These are phyloP conservation scores for Globisporangium nodosum DNA, from an alignment of 352 stramenopile genomes.

Conservation along the genomic window DNA sequence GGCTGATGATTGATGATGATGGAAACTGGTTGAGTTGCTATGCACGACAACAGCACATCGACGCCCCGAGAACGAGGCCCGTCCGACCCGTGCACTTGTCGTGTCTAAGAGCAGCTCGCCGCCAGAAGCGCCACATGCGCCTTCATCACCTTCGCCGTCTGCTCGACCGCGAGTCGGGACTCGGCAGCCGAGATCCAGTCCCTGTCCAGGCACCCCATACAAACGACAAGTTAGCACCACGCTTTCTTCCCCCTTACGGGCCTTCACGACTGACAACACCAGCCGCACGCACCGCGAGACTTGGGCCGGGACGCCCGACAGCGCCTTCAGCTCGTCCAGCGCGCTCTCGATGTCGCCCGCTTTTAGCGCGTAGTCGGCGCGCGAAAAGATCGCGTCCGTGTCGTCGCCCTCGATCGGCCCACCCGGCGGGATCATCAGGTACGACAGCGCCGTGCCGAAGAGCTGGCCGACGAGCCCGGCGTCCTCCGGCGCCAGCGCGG, in stretches of 20 bases:
- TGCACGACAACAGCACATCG: too few relatives aligned
- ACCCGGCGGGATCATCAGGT: slow-evolving; percentile 72
- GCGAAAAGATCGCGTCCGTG: slow-evolving; percentile 72
- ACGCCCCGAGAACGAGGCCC: too few relatives aligned
- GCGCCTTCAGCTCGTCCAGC: slow-evolving; percentile 57
- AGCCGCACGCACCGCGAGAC: slow-evolving; percentile 42
- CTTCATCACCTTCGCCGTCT: slow-evolving; percentile 82
- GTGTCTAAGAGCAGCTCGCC: slow-evolving; percentile 68
- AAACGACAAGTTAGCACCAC: not conserved
- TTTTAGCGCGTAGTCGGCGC: slow-evolving; percentile 79
- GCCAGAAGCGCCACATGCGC: slow-evolving; percentile 73
- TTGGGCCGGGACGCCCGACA: slow-evolving; percentile 59
- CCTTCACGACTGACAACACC: too few relatives aligned
- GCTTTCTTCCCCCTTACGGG: too few relatives aligned
- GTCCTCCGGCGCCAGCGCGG: slow-evolving; percentile 60
- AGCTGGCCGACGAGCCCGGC: slow-evolving; percentile 68
- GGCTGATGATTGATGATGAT: too few relatives aligned
- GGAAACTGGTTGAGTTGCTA: too few relatives aligned
- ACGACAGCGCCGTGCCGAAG: slow-evolving; percentile 62
- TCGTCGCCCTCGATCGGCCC: slow-evolving; percentile 69
- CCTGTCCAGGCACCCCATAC: slow-evolving; percentile 1
- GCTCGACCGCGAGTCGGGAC: slow-evolving; percentile 68
- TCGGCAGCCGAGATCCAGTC: slow-evolving; percentile 77
- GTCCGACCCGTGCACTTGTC: not conserved
- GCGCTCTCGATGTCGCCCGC: slow-evolving; percentile 72